Base-by-base conservation (phyloP, 2,329 filamentous ascomycete genomes). In the Ambrosiella cleistominuta region DNA sequence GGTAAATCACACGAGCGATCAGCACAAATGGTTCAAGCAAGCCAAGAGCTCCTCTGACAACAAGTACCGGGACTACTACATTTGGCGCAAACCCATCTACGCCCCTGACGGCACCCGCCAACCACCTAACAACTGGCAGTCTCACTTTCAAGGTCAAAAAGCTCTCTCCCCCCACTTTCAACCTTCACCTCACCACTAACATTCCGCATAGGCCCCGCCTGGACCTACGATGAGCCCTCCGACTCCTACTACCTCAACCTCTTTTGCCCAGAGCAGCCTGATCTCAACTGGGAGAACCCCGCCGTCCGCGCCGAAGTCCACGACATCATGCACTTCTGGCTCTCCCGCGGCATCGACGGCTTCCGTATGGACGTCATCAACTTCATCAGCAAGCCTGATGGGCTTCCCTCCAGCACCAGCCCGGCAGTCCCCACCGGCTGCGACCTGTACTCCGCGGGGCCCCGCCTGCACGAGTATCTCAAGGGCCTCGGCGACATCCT, bases 231-330 rank as follows among this genome's bases (percentile, higher is more conserved):
- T 60, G 73, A 75, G 63, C 61, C 66, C 11, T 76, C 74, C 0
- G 67, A 69, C 9, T 73, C 77, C 62, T 77, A 76, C 65, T 79
- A 86, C 65, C 78, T 88, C 1, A 79, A 81, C 62, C 75, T 89
- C 37, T 90, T 86, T 68, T 78, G 79, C 47, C 76, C 75, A 3
- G 79, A 84, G 63, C 85, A 88, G 66, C 85, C 86, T 0, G 86
- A 89, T 63, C 75, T 90, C 45, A 89, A 89, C 70, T 89, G 85
- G 85, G 82, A 88, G 65, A 83, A 84, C 64, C 74, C 75, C 0
- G 75, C 75, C 0, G 80, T 86, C 2, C 76, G 83, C 39, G 69
- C 76, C 58, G 82, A 81, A 1, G 81, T 86, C 1, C 82, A 87
- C 66, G 73, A 82, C 45, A 75, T 82, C 19, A 83, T 87, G 74